phyloP scores from a whole-genome alignment of 768 basidiomycete genomes.

The Xerocomus potaroensis region DNA sequence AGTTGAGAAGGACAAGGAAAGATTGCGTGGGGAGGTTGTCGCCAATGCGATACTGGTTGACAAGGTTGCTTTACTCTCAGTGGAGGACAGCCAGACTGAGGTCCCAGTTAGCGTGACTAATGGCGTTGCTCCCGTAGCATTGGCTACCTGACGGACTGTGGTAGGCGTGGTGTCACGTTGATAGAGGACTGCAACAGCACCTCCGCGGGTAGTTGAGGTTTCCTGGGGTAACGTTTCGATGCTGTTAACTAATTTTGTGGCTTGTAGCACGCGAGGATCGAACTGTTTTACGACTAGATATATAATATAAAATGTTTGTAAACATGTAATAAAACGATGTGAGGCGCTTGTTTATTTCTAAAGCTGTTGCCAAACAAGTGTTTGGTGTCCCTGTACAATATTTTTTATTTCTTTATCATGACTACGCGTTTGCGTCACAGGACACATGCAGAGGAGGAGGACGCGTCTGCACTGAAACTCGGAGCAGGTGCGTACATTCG shows the following conservation, averaged over 20 bases:
- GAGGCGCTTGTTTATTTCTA: constrained; percentile 20
- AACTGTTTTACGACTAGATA: constrained; percentile 30
- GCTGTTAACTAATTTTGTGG: constrained; percentile 22
- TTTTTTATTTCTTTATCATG: constrained; percentile 41
- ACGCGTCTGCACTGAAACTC: constrained; percentile 79
- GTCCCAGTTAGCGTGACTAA: constrained; percentile 10
- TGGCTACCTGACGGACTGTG: constrained; percentile 26
- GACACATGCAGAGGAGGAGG: constrained; percentile 71
- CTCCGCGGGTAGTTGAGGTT: constrained; percentile 6
- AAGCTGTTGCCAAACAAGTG: constrained; percentile 33
- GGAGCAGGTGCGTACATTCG: constrained; percentile 52
- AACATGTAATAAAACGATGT: constrained; percentile 31
- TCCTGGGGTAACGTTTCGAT: constrained; percentile 29
- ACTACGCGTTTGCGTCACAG: constrained; percentile 61
- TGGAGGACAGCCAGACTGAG: constrained; percentile 27
- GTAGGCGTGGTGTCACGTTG: constrained; percentile 8
- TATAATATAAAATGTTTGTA: constrained; percentile 35
- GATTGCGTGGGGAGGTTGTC: constrained; percentile 32
- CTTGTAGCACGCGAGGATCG: constrained; percentile 20
- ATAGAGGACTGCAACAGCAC: constrained; percentile 1
- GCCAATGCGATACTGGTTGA: constrained; percentile 35
- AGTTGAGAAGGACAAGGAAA: constrained; percentile 33
- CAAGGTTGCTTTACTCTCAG: constrained; percentile 34
- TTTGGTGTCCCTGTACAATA: constrained; percentile 45
- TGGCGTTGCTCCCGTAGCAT: constrained; percentile 16